Evolutionary conservation across 352 stramenopile species (phyloP), one percentile per base, ranked within the genome.

Genomic region (Pythium sp.): DNA sequence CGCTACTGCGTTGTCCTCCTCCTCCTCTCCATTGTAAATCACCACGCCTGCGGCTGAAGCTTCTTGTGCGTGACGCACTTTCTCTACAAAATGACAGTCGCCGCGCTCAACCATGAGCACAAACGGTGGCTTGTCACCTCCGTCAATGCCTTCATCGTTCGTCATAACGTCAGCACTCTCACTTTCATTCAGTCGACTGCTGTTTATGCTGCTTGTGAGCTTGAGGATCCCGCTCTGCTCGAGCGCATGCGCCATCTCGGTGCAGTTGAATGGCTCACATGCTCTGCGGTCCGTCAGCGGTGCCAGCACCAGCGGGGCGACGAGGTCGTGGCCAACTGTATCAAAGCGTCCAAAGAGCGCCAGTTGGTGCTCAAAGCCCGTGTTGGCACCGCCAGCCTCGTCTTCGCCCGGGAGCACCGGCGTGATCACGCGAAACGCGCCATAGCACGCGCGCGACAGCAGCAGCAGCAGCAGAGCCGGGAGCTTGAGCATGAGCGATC

Each of bases 71-170:
- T 66, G 69, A 68, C 79, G 84, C 55, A 85, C 75, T 69, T 87
- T 87, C 41, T 82, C 75, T 28, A 82, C 79, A 60, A 85, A 84
- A 64, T 84, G 76, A 71, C 85, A 81, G 72, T 38, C 61, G 14
- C 32, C 47, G 14, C 32, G 49, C 32, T 66, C 32, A n/a, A 60
- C 24, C 12, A 66, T 22, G n/a, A 66, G 61, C 30, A 66, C 49
- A 20, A 66, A 66, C 30, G 61, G 32, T 6, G 22, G 9, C 4
- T 8, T 24, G 0, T 1, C 61, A n/a, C 18, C 24, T 11, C 22
- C 41, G 9, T 64, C 58, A 20, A 15, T 26, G n/a, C n/a, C 47
- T 11, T 54, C 47, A 54, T 1, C 5, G 43, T 36, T 36, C 12
- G 24, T 7, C 15, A 59, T 15, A 24, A 59, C 15, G 5, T 7